Conservation (phyloP, 495 filamentous ascomycete genomes). For the Saxophila tyrrhenica region DNA sequence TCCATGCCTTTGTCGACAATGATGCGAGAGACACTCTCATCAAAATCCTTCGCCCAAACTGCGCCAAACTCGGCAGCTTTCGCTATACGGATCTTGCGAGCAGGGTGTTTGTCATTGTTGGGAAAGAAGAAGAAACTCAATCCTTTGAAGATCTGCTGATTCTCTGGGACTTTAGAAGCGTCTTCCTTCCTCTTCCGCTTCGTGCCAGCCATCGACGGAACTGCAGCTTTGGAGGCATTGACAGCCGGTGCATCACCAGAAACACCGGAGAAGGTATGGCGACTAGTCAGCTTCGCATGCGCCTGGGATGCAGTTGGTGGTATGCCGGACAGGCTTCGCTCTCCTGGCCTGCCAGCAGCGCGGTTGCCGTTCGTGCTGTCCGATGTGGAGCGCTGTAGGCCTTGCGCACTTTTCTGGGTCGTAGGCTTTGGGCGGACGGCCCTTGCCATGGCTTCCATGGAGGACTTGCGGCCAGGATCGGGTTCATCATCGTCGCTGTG, state of each 20-base stretch:
- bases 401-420: neutral
- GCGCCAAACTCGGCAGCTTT: slow-evolving; percentile 70
- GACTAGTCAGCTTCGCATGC: neutral
- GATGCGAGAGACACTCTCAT: slow-evolving; percentile 48
- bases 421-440: neutral
- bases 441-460: slow-evolving; percentile 2
- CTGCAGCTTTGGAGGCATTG: neutral
- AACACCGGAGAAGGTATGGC: neutral
- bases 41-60: slow-evolving; percentile 47
- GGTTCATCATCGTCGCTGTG: slow-evolving; percentile 15
- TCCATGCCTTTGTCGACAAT: slow-evolving; percentile 63
- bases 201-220: neutral
- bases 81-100: slow-evolving; percentile 57
- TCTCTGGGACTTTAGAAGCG: slow-evolving; percentile 41
- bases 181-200: slow-evolving; percentile 41
- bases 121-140: slow-evolving; percentile 57
- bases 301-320: neutral
- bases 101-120: slow-evolving; percentile 56
- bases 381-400: slow-evolving; percentile 4
- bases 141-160: slow-evolving; percentile 53
- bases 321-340: neutral
- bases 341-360: neutral
- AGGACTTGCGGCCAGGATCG: slow-evolving; percentile 9
- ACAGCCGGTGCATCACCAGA: neutral
- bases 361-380: neutral